Percentiles rank a stretch among this genome's conserved stretches.
Conservation (phyloP, 345 rosid species). For the Balakata baccata region DNA sequence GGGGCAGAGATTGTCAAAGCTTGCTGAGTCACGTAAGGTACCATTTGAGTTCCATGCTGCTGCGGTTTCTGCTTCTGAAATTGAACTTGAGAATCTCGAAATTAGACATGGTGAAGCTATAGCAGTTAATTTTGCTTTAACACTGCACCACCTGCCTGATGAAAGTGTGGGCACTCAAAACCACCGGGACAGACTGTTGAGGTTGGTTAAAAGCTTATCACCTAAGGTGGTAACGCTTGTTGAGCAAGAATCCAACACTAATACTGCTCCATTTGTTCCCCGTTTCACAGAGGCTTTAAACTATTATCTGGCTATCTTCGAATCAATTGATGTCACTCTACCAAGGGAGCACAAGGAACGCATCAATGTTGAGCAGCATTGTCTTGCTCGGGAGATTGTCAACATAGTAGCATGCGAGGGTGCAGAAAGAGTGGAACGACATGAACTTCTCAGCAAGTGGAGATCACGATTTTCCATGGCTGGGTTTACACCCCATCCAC, state of each 20-base stretch:
- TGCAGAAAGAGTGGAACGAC: conserved; percentile 84
- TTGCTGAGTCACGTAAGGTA: conserved; percentile 68
- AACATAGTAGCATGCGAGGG: conserved; percentile 94
- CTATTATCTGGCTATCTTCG: conserved; percentile 68
- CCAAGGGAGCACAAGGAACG: conserved; percentile 84
- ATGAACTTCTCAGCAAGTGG: conserved; percentile 83
- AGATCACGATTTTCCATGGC: conserved; percentile 79
- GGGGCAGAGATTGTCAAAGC: conserved; percentile 61
- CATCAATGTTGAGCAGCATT: conserved; percentile 85
- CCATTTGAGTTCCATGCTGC: conserved; percentile 75
- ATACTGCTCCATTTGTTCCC: no score
- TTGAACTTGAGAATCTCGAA: conserved; percentile 60
- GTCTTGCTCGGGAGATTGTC: conserved; percentile 91
- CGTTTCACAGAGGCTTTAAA: conserved; percentile 73
- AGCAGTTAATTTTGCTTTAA: conserved; percentile 73
- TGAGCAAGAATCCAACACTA: no score
- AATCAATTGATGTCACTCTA: conserved; percentile 67
- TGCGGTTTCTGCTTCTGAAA: conserved; percentile 55
- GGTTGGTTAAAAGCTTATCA: conserved; percentile 28
- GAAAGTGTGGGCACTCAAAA: conserved; percentile 81
- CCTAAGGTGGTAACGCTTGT: no score
- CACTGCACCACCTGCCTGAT: conserved; percentile 93
- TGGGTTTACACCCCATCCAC: conserved; percentile 69
- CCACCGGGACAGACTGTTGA: conserved; percentile 77
- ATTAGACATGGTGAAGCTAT: conserved; percentile 68